These are phyloP conservation scores for Pisolithus microcarpus DNA, from an alignment of 768 basidiomycete species.

Conservation along the genomic window DNA sequence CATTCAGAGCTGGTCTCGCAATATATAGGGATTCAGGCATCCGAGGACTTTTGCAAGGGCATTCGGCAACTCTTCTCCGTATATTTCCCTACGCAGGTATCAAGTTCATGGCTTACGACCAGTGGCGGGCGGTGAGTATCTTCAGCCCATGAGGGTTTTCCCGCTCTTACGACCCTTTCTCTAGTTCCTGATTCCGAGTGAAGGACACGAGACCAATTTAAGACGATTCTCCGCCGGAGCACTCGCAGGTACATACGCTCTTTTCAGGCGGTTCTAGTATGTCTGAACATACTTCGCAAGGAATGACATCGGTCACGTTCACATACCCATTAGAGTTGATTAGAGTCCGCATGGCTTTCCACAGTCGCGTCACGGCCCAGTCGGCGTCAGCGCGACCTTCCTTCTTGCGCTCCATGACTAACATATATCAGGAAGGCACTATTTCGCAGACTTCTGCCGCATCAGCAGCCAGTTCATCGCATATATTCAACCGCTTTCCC, in stretches of 20 bases:
- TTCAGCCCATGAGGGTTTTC: neutral
- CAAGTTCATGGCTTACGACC: slow-evolving; percentile 96
- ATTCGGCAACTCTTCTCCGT: slow-evolving; percentile 88
- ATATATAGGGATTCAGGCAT: slow-evolving; percentile 67
- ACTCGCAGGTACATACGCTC: slow-evolving; percentile 57
- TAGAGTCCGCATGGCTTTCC: slow-evolving; percentile 90
- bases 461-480: slow-evolving; percentile 16
- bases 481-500: slow-evolving; percentile 54
- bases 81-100: slow-evolving; percentile 97
- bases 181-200: slow-evolving; percentile 82
- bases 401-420: slow-evolving; percentile 46
- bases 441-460: slow-evolving; percentile 15
- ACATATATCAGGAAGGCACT: slow-evolving; percentile 67
- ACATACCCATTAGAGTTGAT: slow-evolving; percentile 96
- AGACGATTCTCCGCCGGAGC: slow-evolving; percentile 85
- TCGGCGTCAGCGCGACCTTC: slow-evolving; percentile 35
- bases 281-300: slow-evolving; percentile 27
- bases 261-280: neutral
- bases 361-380: slow-evolving; percentile 18
- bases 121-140: slow-evolving; percentile 61
- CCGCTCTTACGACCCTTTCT: neutral
- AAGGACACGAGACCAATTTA: slow-evolving; percentile 65
- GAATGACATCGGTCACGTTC: slow-evolving; percentile 79
- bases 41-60: slow-evolving; percentile 87
- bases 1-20: slow-evolving; percentile 63